A percentile compares a stretch with the other conserved stretches of the same genome.
Conservation (phyloP, 2,329 filamentous ascomycete genomes). For the Capronia epimyces region DNA sequence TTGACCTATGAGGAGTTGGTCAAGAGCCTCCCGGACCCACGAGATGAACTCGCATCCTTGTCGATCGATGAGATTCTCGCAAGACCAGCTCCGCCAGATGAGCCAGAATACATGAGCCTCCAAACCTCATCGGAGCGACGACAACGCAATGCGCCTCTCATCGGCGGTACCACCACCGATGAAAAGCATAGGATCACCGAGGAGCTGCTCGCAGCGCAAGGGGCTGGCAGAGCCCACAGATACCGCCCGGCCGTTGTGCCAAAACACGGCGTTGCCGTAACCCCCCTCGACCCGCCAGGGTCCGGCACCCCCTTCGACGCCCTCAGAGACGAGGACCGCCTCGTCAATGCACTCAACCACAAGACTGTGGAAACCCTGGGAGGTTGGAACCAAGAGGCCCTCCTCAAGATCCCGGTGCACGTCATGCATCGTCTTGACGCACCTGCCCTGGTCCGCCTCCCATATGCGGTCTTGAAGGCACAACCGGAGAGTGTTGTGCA, state of each 20-base stretch:
- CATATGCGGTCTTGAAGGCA: conserved; percentile 5
- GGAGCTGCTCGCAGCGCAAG: background rate
- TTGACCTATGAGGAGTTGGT: background rate
- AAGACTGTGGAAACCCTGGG: background rate
- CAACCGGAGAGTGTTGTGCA: conserved; percentile 4
- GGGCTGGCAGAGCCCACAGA: background rate
- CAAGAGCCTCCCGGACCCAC: background rate
- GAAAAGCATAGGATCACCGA: conserved; percentile 13
- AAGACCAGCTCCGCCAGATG: conserved; percentile 10
- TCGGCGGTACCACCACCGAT: conserved; percentile 15
- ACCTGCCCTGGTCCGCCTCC: conserved; percentile 9
- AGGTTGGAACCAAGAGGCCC: conserved; percentile 7
- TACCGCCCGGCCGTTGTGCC: background rate
- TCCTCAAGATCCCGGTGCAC: conserved; percentile 7
- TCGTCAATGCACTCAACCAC: conserved; percentile 15
- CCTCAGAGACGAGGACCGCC: conserved; percentile 13
- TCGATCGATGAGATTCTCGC: conserved; percentile 10
- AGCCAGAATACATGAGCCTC: conserved; percentile 13
- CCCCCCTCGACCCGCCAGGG: conserved; percentile 16
- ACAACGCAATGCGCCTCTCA: conserved; percentile 11
- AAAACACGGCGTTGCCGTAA: conserved; percentile 1
- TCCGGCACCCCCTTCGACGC: conserved; percentile 15
- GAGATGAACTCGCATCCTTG: background rate
- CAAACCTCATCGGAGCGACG: background rate
- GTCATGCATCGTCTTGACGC: conserved; percentile 2